Evolutionary conservation across 164 flowering plant species (phyloP).

Genomic region (Kalanchoe fedtschenkoi): DNA sequence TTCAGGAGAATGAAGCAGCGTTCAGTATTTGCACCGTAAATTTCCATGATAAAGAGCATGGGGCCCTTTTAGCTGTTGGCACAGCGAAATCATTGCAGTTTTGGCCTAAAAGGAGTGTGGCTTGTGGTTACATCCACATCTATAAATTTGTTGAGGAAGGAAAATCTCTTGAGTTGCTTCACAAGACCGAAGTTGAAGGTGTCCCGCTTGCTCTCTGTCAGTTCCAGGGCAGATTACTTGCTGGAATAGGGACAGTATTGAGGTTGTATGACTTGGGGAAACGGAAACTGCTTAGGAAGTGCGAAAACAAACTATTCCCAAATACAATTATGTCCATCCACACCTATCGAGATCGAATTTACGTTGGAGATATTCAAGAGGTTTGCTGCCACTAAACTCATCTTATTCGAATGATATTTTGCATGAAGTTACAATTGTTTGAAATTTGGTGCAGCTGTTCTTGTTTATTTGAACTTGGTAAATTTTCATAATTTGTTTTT

Average conservation of each 20-base stretch:
- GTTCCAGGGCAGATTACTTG: constrained; percentile 90
- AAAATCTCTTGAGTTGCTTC: constrained; percentile 78
- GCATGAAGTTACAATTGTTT: neutral
- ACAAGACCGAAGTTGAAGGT: constrained; percentile 96
- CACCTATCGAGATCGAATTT: constrained; percentile 91
- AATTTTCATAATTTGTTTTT: neutral
- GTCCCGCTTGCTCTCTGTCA: constrained; percentile 90
- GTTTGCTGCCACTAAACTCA: constrained; percentile 17
- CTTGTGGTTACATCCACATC: constrained; percentile 78
- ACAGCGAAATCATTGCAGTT: constrained; percentile 88
- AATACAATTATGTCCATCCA: constrained; percentile 76
- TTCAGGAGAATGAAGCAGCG: constrained; percentile 98
- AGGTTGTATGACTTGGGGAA: constrained; percentile 93
- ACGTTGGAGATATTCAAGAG: constrained; percentile 98
- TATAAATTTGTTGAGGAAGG: constrained; percentile 93
- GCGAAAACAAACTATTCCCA: constrained; percentile 96
- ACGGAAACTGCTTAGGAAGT: constrained; percentile 76
- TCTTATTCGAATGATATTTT: neutral
- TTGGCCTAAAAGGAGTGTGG: constrained; percentile 63
- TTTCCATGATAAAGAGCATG: constrained; percentile 94
- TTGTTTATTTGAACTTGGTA: neutral
- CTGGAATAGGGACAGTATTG: constrained; percentile 88
- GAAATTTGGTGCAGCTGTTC: neutral
- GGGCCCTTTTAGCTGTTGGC: constrained; percentile 93
- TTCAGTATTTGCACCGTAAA: constrained; percentile 91